These are phyloP conservation scores for Trifolium pratense DNA, from an alignment of 306 rosid species.

Conservation along the genomic window DNA sequence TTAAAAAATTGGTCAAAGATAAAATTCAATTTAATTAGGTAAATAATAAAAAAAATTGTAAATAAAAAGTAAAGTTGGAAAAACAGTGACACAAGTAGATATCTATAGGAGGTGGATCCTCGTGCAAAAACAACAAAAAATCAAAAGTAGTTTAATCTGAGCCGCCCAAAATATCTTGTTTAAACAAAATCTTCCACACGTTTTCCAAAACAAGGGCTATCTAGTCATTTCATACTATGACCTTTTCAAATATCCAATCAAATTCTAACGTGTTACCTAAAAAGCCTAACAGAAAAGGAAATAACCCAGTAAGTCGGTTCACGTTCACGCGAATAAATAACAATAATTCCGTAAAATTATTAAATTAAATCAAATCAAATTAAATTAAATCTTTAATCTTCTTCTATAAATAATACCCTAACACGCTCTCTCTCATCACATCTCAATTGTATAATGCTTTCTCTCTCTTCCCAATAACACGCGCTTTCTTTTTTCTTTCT, in stretches of 20 bases:
- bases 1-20: no score
- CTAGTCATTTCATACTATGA: background rate
- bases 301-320: conserved; percentile 15
- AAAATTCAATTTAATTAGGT: no score
- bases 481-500: no score
- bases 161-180: background rate
- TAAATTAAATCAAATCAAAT: background rate
- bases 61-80: no score
- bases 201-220: background rate
- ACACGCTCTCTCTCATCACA: background rate
- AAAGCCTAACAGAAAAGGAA: background rate
- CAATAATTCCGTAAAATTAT: background rate
- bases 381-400: background rate
- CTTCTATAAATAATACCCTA: conserved; percentile 35
- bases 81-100: no score
- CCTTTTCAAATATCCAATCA: conserved; percentile 25
- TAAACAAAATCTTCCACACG: background rate
- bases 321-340: background rate
- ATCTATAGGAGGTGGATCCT: background rate
- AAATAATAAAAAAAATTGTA: no score
- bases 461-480: background rate
- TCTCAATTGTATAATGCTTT: background rate
- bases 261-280: background rate
- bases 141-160: background rate
- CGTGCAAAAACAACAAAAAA: background rate